Conservation (phyloP, 305 asterid genomes). For the Striga hermonthica region DNA sequence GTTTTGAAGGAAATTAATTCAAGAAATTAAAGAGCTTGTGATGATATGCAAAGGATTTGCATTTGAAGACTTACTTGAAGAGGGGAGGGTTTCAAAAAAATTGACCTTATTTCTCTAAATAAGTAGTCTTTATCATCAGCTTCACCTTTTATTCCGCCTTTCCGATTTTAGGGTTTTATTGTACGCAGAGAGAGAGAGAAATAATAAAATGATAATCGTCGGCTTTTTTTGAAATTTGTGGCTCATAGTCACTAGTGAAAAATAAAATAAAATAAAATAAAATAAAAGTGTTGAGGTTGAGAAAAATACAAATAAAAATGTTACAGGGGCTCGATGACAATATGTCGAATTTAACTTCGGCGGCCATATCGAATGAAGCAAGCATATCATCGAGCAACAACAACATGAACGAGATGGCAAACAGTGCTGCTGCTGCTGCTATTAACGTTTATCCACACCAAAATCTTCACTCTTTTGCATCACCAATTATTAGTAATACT, state of each 20-base stretch:
- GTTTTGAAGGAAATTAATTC: conserved; percentile 26
- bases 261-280: background rate
- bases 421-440: too few relatives aligned
- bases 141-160: conserved; percentile 33
- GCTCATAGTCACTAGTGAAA: background rate
- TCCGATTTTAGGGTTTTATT: conserved; percentile 44
- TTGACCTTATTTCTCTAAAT: conserved; percentile 40
- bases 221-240: conserved; percentile 15
- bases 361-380: conserved; percentile 58
- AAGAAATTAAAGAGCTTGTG: background rate
- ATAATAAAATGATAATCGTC: background rate
- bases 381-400: conserved; percentile 58
- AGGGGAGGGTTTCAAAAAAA: conserved; percentile 12
- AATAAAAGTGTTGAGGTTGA: background rate
- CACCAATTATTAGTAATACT: conserved; percentile 1
- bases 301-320: conserved; percentile 29
- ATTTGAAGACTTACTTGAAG: background rate
- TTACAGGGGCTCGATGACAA: conserved; percentile 51
- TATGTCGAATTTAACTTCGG: conserved; percentile 70
- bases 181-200: conserved; percentile 14
- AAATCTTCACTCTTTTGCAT: conserved; percentile 23
- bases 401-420: conserved; percentile 38
- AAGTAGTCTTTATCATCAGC: conserved; percentile 37
- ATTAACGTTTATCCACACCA: conserved; percentile 26
- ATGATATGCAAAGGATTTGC: background rate